These are phyloP conservation scores for Rhizopogon rudus DNA, from an alignment of 768 basidiomycete genomes.

Conservation along the genomic window DNA sequence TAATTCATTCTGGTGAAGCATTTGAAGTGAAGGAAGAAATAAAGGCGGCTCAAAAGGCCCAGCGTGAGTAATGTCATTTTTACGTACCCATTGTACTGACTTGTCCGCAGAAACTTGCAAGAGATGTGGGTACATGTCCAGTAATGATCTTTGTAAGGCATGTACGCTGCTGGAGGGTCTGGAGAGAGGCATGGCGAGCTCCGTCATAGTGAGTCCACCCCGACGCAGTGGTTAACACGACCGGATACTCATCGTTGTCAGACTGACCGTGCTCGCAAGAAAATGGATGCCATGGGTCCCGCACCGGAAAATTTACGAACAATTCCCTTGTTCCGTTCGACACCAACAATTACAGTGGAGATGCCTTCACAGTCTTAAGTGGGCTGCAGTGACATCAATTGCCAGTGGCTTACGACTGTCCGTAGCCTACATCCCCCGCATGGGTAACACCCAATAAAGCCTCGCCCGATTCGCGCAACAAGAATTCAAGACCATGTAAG, in stretches of 20 bases:
- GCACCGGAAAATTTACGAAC: slow-evolving; percentile 66
- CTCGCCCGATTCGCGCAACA: no score
- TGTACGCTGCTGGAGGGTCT: slow-evolving; percentile 88
- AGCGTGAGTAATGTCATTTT: slow-evolving; percentile 53
- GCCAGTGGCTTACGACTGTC: no score
- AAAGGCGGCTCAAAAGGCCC: slow-evolving; percentile 75
- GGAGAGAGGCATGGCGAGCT: slow-evolving; percentile 71
- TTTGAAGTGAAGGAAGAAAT: slow-evolving; percentile 84
- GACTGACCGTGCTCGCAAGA: slow-evolving; percentile 67
- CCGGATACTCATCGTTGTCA: slow-evolving; percentile 23
- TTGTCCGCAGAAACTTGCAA: slow-evolving; percentile 70
- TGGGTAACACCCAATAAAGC: no score
- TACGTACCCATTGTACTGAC: slow-evolving; percentile 4
- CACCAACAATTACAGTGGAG: slow-evolving; percentile 39
- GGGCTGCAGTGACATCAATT: no score
- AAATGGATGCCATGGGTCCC: slow-evolving; percentile 53
- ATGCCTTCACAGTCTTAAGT: slow-evolving; percentile 12
- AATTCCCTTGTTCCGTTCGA: slow-evolving; percentile 63
- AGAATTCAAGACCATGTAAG: no score
- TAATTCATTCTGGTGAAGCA: slow-evolving; percentile 93
- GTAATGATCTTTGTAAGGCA: slow-evolving; percentile 95
- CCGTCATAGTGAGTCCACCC: slow-evolving; percentile 49
- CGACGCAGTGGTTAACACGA: not conserved
- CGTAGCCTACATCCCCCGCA: no score
- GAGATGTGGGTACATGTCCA: slow-evolving; percentile 93